A percentile compares a stretch with the other conserved stretches of the same genome.
These are phyloP conservation scores for Astrephomene gubernaculifera DNA, from an alignment of 139 green algal species.

Conservation along the genomic window DNA sequence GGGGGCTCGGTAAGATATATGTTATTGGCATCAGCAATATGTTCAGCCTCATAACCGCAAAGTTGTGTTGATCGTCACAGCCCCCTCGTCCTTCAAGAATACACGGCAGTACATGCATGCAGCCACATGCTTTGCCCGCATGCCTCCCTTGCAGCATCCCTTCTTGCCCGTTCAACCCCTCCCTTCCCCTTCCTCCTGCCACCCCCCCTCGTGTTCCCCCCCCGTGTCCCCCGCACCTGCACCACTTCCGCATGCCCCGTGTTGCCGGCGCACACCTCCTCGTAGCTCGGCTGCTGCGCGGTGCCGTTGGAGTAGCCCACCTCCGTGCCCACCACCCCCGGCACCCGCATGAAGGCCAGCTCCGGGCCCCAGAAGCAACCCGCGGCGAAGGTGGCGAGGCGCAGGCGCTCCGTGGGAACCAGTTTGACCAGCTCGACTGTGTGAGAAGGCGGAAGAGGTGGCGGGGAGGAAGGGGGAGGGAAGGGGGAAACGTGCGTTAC, in stretches of 20 bases:
- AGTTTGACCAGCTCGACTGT: slow-evolving; percentile 70
- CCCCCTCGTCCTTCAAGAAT: too few species aligned
- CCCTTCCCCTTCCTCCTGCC: too few species aligned
- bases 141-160: too few species aligned
- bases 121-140: too few species aligned
- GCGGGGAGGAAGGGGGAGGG: background rate
- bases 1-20: too few species aligned
- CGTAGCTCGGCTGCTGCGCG: slow-evolving; percentile 74
- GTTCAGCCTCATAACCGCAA: too few species aligned
- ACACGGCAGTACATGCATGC: too few species aligned
- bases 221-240: slow-evolving; percentile 63
- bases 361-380: slow-evolving; percentile 90
- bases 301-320: slow-evolving; percentile 77
- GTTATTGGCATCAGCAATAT: too few species aligned
- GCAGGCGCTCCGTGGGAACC: slow-evolving; percentile 54
- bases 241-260: slow-evolving; percentile 93
- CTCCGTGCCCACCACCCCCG: slow-evolving; percentile 82
- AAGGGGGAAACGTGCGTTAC: background rate
- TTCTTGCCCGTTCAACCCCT: too few species aligned
- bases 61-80: too few species aligned
- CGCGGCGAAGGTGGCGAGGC: slow-evolving; percentile 71
- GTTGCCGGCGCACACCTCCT: slow-evolving; percentile 85
- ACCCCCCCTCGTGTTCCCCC: too few species aligned
- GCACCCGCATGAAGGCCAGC: slow-evolving; percentile 73
- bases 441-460: background rate